Conservation (phyloP, 1,139 yeast species). For the Kodamaea sp. region DNA sequence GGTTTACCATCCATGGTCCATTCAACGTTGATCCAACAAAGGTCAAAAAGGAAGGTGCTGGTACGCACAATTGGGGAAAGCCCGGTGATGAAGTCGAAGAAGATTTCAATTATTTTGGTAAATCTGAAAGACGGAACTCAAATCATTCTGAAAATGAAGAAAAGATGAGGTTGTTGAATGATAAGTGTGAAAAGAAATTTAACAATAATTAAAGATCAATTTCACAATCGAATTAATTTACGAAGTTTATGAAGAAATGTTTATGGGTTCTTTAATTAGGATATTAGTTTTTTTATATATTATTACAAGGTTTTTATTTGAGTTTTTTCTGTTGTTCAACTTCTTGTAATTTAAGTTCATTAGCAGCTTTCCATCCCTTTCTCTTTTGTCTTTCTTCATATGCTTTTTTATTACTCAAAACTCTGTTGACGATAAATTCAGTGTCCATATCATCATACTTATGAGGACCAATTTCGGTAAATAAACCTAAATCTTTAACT, state of each 20-base stretch:
- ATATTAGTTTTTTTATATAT: no score
- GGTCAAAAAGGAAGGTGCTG: slow-evolving; percentile 82
- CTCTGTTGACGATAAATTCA: slow-evolving; percentile 63
- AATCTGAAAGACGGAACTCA: slow-evolving; percentile 38
- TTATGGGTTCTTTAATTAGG: no score
- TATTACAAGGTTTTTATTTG: background rate
- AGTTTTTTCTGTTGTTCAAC: slow-evolving; percentile 14
- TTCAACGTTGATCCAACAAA: slow-evolving; percentile 66
- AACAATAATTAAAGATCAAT: no score
- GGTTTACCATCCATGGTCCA: slow-evolving; percentile 74
- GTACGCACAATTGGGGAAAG: slow-evolving; percentile 73
- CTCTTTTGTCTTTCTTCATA: slow-evolving; percentile 77
- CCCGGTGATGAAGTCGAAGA: slow-evolving; percentile 58
- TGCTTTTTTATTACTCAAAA: slow-evolving; percentile 57
- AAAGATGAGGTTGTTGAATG: slow-evolving; percentile 22
- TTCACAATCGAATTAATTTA: no score
- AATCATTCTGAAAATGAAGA: slow-evolving; percentile 34
- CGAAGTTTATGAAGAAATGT: no score
- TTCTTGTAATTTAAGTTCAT: slow-evolving; percentile 29
- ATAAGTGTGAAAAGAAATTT: slow-evolving; percentile 21
- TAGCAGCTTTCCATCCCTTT: slow-evolving; percentile 69
- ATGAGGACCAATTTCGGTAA: slow-evolving; percentile 49
- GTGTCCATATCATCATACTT: slow-evolving; percentile 59
- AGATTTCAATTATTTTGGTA: slow-evolving; percentile 22
- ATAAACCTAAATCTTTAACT: slow-evolving; percentile 34